Evolutionary conservation across 2,329 filamentous ascomycete genomes (phyloP), one percentile per base, ranked within the genome.

Genomic region (Berkeleyomyces basicola): DNA sequence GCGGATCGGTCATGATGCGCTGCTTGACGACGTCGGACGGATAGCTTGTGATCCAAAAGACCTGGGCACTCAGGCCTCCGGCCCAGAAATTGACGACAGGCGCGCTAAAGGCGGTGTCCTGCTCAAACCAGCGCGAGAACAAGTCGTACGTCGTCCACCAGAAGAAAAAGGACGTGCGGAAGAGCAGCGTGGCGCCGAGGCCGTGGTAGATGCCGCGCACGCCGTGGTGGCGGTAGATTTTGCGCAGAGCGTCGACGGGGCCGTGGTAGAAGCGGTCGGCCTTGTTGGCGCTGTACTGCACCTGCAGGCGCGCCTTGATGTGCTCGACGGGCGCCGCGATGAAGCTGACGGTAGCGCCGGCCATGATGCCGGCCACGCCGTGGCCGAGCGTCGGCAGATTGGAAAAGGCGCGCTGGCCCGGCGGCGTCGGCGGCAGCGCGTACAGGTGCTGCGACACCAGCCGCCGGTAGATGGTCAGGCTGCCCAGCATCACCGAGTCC

Each of bases 91-190:
- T 97, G 70, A 97, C 79, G 0, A 85, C 85, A 0, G 93, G 90
- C 0, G 83, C 82, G 61, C 87, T 87, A 61, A 96, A 75, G 10
- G 68, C 74, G 2, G 91, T 96, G 68, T 83, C 77, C 16, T 81
- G 73, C 62, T 81, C 77, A 70, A 97, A 76, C 64, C 79, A 75
- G 31, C 82, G 79, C 4, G 88, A 88, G 68, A 97, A 80, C 39
- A 96, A 68, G 69, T 96, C 92, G 76, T 99, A 99, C 65, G 84
- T 87, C n/a, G 85, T 85, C 93, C 93, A 99, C 91, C 91, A 97
- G 77, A 86, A 93, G 79, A 96, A 96, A 79, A 99, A 99, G 76
- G 92, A 95, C 11, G 84, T 83, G 16, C 93, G 82, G 76, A 97
- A 97, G 58, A 97, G 74, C 58, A 97, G 77, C 0, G 93, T 97